Evolutionary conservation across 257 asterid genomes (phyloP), one percentile per base, ranked within the genome.

Genomic region (Solanum ossicruentum): DNA sequence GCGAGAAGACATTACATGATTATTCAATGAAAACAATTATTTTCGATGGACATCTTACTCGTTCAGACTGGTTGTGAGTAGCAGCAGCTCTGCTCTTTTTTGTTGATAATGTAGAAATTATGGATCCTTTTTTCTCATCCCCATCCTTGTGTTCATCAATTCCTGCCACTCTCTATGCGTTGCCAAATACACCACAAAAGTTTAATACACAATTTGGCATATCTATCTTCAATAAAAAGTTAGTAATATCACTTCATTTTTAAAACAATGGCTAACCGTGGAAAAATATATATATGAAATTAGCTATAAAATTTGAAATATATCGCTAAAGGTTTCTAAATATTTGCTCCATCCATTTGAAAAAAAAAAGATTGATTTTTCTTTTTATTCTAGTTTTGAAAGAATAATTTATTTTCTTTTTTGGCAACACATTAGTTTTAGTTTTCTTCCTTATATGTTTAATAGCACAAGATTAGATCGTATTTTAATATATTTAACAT

Each of bases 51-150:
- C 32, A 17, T 41, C 81, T 23, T 91, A 95, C 98, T 32, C 98
- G 93, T 90, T 94, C 98, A 75, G 98, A 93, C 72, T 93, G 95
- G 87, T 95, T 93, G 85, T 94, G 98, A 80, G 89, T 73, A 10
- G 95, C 98, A 80, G 98, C 99, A 43, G 93, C 95, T 85, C 96
- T 91, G 75, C 92, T 90, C 88, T 92, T 95, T 87, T 92, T 94
- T 56, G 91, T 90, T 23, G 93, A 87, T 55, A 85, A 81, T 15
- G 97, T 87, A 17, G 92, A 88, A 85, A 90, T 91, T 57, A 92
- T 91, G 20, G 26, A 82, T 39, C 87, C 91, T 56, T 89, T 92
- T 69, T 54, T 91, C 85, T 91, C 89, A 7, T 71, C 21, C n/a
- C 15, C 88, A 17, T 82, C 90, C 15, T 85, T 91, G 6, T 81